Percentiles rank a stretch among this genome's conserved stretches.
Evolutionary conservation across 1,284 basidiomycete species (phyloP).

Genomic region (Puccinia polysora): DNA sequence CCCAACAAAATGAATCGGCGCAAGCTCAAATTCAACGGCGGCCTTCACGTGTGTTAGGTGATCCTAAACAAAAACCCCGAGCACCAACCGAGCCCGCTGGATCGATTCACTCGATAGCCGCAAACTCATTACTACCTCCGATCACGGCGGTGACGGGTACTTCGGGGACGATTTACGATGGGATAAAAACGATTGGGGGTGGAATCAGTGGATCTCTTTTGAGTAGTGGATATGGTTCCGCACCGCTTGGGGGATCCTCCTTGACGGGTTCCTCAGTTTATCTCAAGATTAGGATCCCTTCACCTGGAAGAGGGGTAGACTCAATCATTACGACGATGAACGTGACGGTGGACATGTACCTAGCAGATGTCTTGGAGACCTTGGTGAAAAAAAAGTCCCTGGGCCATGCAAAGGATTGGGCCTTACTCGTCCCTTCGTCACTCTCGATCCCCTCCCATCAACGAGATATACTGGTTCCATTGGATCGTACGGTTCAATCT

Average conservation of each 20-base stretch:
- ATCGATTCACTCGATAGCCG: not conserved
- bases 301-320: constrained; percentile 44
- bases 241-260: constrained; percentile 39
- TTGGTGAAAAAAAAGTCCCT: constrained; percentile 51
- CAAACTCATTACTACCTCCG: constrained; percentile 16
- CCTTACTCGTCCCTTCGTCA: constrained; percentile 47
- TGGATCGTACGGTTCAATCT: constrained; percentile 91
- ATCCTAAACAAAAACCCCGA: not conserved
- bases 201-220: not conserved
- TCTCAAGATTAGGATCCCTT: constrained; percentile 44
- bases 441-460: constrained; percentile 41
- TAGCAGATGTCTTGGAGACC: constrained; percentile 84
- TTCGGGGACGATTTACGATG: constrained; percentile 25
- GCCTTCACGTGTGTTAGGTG: constrained; percentile 30
- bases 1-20: constrained; percentile 37
- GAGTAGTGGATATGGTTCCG: constrained; percentile 12
- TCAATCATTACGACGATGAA: constrained; percentile 52
- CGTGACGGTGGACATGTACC: constrained; percentile 79
- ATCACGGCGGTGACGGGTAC: constrained; percentile 17
- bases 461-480: constrained; percentile 69
- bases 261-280: constrained; percentile 43
- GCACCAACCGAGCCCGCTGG: not conserved
- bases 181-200: constrained; percentile 1
- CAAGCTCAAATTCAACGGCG: constrained; percentile 38
- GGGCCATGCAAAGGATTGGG: constrained; percentile 50